Conservation (phyloP, 1,284 basidiomycete species). For the Sparassis latifolia region DNA sequence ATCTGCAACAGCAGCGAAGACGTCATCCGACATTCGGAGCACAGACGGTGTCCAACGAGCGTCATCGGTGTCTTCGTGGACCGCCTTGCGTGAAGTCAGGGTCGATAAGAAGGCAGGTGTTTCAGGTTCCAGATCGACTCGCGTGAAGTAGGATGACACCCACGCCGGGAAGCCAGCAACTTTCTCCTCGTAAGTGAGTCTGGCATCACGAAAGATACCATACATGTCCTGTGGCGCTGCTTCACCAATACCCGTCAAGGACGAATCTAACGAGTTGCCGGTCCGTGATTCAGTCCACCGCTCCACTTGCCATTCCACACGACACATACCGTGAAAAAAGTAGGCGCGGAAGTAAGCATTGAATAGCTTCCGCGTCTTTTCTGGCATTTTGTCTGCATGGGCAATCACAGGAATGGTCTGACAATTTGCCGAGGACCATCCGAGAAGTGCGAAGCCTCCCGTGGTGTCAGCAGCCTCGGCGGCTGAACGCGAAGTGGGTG, state of each 20-base stretch:
- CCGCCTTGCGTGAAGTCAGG: neutral
- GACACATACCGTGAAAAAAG: neutral
- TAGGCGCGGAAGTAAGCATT: neutral
- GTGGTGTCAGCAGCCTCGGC: neutral
- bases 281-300: too few species aligned
- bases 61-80: neutral
- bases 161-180: neutral
- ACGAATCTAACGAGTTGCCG: too few species aligned
- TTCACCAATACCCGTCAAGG: too few species aligned
- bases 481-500: neutral
- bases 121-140: neutral
- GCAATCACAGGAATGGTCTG: neutral
- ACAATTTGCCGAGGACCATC: conserved; percentile 1
- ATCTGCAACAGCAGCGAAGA: neutral
- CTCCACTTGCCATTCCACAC: too few species aligned
- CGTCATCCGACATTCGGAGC: neutral
- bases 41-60: neutral
- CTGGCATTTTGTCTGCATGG: neutral
- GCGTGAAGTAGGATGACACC: conserved; percentile 1
- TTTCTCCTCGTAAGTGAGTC: neutral
- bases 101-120: neutral
- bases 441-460: neutral
- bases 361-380: neutral
- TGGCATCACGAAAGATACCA: neutral
- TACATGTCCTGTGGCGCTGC: too few species aligned